Percentiles rank a stretch among this genome's conserved stretches.
phyloP scores from a whole-genome alignment of 257 asterid species.

The Eustoma russellianum region DNA sequence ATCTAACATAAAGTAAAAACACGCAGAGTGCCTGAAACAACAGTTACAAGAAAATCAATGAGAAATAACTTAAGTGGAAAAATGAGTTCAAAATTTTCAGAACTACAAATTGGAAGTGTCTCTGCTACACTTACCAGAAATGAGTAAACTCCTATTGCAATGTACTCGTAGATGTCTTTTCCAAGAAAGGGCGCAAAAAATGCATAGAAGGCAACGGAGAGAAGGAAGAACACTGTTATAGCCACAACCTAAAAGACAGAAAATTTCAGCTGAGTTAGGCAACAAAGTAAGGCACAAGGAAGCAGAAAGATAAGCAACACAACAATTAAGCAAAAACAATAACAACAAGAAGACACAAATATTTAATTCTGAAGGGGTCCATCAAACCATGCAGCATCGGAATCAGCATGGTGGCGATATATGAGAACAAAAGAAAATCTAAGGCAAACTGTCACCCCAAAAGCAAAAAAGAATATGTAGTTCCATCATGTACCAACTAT shows the following conservation, averaged over 20 bases:
- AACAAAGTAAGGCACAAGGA: background rate
- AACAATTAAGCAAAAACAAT: background rate
- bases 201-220: conserved; percentile 92
- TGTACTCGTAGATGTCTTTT: conserved; percentile 69
- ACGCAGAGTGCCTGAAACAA: conserved; percentile 65
- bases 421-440: no score
- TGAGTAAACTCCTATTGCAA: conserved; percentile 80
- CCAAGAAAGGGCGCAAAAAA: conserved; percentile 98
- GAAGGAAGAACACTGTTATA: conserved; percentile 80
- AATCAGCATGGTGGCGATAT: no score
- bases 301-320: background rate
- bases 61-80: conserved; percentile 8
- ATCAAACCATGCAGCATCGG: no score
- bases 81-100: background rate
- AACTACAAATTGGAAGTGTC: conserved; percentile 4
- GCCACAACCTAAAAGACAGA: conserved; percentile 75
- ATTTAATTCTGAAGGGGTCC: no score
- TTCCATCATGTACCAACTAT: no score
- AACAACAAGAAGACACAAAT: background rate
- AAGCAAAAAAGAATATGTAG: no score
- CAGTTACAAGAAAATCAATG: conserved; percentile 3
- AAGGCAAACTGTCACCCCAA: no score
- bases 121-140: conserved; percentile 52
- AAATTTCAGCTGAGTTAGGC: background rate
- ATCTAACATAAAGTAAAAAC: conserved; percentile 70